Evolutionary conservation across 306 rosid species (phyloP).

Genomic region (Dalbergia oliveri): DNA sequence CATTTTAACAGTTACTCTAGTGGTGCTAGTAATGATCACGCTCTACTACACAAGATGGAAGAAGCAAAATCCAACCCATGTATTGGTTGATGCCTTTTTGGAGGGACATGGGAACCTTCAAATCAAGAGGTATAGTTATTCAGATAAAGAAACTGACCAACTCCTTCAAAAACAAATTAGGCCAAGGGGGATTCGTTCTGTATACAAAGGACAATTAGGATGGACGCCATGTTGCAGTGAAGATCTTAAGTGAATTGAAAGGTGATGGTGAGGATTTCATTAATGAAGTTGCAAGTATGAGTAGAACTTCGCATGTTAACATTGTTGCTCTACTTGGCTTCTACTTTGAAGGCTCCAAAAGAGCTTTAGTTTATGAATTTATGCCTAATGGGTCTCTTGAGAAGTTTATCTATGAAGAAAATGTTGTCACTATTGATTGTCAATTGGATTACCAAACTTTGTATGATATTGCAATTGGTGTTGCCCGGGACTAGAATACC

Average conservation of each 20-base stretch:
- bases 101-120: not conserved
- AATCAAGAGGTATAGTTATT: constrained; percentile 4
- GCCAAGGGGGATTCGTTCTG: constrained; percentile 45
- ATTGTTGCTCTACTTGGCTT: not conserved
- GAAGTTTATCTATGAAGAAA: constrained; percentile 50
- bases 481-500: constrained; percentile 59
- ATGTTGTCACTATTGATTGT: not conserved
- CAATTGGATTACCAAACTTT: constrained; percentile 47
- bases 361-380: constrained; percentile 54
- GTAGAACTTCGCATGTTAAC: constrained; percentile 5
- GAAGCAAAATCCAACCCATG: not conserved
- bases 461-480: constrained; percentile 50
- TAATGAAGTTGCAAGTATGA: constrained; percentile 11
- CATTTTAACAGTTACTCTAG: not conserved
- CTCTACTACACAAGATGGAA: constrained; percentile 1
- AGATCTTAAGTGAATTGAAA: constrained; percentile 31
- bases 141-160: constrained; percentile 1
- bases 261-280: constrained; percentile 41
- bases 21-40: not conserved
- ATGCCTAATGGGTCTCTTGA: constrained; percentile 63
- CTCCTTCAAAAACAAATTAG: constrained; percentile 41
- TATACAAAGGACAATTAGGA: constrained; percentile 40
- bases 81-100: not conserved
- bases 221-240: constrained; percentile 35
- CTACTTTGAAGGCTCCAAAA: constrained; percentile 34